phyloP scores from a whole-genome alignment of 441 rosid genomes.

The Euphorbia corollata region DNA sequence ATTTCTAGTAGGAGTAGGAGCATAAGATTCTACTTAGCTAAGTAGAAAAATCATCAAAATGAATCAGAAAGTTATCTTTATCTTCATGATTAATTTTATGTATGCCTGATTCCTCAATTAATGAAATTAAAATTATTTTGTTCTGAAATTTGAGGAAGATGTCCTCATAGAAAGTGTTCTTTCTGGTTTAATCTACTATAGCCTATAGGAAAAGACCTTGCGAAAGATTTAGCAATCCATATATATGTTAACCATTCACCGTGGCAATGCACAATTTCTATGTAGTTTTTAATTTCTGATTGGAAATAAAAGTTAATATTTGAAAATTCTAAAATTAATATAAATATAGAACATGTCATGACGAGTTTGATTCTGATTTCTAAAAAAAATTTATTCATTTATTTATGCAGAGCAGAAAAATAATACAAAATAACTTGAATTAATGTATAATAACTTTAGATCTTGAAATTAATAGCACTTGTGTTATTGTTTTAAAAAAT shows the following conservation, averaged over 20 bases:
- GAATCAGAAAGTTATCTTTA: not conserved
- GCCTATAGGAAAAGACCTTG: not conserved
- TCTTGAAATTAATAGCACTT: not conserved
- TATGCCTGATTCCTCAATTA: not conserved
- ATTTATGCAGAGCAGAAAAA: not conserved
- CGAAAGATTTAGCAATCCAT: not conserved
- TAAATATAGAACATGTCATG: not conserved
- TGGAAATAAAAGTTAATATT: not conserved
- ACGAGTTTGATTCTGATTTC: not conserved
- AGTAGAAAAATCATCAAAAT: no score
- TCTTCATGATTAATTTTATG: not conserved
- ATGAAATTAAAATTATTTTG: not conserved
- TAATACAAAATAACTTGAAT: not conserved
- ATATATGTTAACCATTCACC: not conserved
- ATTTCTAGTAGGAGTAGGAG: not conserved
- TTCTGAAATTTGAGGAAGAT: not conserved
- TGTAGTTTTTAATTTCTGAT: not conserved
- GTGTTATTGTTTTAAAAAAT: not conserved
- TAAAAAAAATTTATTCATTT: not conserved
- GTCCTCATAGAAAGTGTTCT: not conserved
- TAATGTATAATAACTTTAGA: not conserved
- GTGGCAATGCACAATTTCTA: not conserved
- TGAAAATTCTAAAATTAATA: not conserved
- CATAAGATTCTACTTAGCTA: not conserved
- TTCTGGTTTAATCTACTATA: not conserved